Conservation (phyloP, 306 rosid species). For the Fagus crenata region DNA sequence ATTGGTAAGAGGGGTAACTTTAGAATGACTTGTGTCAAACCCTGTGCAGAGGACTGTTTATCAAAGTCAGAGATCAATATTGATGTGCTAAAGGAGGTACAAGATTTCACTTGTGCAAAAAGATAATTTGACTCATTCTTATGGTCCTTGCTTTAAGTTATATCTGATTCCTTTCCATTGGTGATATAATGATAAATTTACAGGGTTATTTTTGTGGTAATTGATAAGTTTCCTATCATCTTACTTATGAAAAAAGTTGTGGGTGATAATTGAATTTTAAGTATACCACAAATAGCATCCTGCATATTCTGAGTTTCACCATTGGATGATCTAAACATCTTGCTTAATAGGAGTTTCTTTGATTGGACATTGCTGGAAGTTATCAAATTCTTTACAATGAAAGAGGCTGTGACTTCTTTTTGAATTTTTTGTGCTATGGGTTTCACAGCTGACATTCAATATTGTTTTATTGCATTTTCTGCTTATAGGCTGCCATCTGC, state of each 20-base stretch:
- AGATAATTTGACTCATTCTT: slow-evolving; percentile 2
- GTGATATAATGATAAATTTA: slow-evolving; percentile 9
- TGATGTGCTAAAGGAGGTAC: slow-evolving; percentile 93
- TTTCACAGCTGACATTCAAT: not conserved
- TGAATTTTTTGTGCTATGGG: not conserved
- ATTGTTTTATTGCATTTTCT: not conserved
- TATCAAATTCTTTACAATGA: not conserved
- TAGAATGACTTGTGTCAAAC: slow-evolving; percentile 67
- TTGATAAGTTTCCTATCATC: slow-evolving; percentile 2
- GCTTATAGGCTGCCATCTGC: not conserved
- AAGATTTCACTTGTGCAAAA: slow-evolving; percentile 25
- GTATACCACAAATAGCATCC: not conserved
- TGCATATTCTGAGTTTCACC: slow-evolving; percentile 1
- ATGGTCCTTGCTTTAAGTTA: slow-evolving; percentile 12
- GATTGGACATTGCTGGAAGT: not conserved
- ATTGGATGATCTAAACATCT: not conserved
- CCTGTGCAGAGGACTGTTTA: slow-evolving; percentile 89
- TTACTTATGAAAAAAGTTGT: not conserved
- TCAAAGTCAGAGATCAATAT: slow-evolving; percentile 71
- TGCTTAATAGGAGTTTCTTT: not conserved
- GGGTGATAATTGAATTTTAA: not conserved
- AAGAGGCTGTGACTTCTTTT: not conserved
- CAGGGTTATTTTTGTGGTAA: not conserved
- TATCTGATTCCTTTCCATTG: slow-evolving; percentile 22
- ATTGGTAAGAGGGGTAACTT: slow-evolving; percentile 72